phyloP scores from a whole-genome alignment of 495 filamentous ascomycete genomes.

The Annulohypoxylon nitens region DNA sequence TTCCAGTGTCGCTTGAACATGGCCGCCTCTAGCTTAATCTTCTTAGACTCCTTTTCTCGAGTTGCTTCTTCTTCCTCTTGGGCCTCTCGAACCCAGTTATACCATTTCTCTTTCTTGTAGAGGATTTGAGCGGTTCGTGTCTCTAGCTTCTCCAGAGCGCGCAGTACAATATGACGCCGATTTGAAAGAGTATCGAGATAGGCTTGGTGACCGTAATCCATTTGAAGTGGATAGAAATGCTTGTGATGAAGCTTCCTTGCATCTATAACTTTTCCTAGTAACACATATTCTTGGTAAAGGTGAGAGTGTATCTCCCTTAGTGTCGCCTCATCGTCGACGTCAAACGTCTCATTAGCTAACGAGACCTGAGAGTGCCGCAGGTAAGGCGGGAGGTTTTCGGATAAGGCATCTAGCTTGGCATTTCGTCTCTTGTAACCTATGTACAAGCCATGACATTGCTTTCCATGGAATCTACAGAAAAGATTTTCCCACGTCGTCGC shows the following conservation, averaged over 20 bases:
- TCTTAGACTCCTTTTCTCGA: conserved; percentile 66
- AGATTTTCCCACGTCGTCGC: conserved; percentile 59
- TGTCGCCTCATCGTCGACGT: conserved; percentile 52
- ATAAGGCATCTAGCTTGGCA: conserved; percentile 57
- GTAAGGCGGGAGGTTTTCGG: conserved; percentile 53
- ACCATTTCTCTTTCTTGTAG: conserved; percentile 65
- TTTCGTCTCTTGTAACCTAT: conserved; percentile 65
- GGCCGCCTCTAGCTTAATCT: conserved; percentile 63
- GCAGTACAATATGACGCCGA: conserved; percentile 55
- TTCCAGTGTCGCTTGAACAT: conserved; percentile 64
- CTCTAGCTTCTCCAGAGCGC: conserved; percentile 62
- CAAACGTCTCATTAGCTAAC: conserved; percentile 60
- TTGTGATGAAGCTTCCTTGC: conserved; percentile 67
- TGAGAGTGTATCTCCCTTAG: conserved; percentile 60
- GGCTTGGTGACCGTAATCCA: conserved; percentile 61
- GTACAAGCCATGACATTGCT: conserved; percentile 64
- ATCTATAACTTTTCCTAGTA: conserved; percentile 64
- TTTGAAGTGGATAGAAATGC: conserved; percentile 63
- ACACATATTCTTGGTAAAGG: conserved; percentile 58
- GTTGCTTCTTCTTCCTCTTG: conserved; percentile 62
- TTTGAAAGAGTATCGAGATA: conserved; percentile 62
- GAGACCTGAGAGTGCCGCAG: conserved; percentile 51
- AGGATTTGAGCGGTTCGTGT: conserved; percentile 60
- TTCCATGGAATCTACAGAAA: conserved; percentile 64
- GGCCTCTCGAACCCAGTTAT: conserved; percentile 60